Base-by-base conservation (phyloP, 371 early-diverging fungal species). In the Apophysomyces ossiformis region DNA sequence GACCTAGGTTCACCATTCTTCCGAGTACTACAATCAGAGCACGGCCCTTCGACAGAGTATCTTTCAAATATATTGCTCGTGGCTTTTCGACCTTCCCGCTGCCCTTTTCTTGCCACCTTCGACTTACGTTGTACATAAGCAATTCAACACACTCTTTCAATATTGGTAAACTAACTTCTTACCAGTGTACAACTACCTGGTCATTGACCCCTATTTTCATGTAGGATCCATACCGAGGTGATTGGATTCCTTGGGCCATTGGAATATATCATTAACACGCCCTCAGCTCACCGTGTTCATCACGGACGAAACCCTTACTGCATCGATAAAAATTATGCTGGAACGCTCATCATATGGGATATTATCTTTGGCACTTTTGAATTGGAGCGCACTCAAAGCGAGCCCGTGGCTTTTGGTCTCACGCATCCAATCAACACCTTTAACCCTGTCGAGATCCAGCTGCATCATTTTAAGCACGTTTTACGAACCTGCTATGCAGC, bases 261-360 rank as follows among this genome's bases (percentile, higher is more conserved):
- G 60, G 87, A 86, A 62, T 85, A 85, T 58, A 73, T 86, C 46
- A 78, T 86, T 68, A 86, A 86, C 61, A 85, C 87, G 5, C 87
- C 87, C 0, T 81, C 81, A 46, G 79, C 82, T 21, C 87, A 86
- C 70, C 74, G 85, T 38, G 80, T 86, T 21, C 87, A 86, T 59
- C 87, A 86, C 56, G 87, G 85, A 37, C 72, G 86, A 15, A 86
- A 86, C 67, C 85, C 80, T 11, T 85, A 85, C 65, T 86, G 85
- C 69, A 86, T 86, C 60, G 87, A 86, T 65, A 84, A 86, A 68
- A 86, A 86, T 65, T 86, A 85, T 66, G 85, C 75, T 13, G 87
- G 83, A 15, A 82, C 83, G 1, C 72, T 86, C 50, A 85, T 86
- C 46, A 86, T 85, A 68, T 86, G 85, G 85, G 87, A 86, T 56